Conservation (phyloP, 768 basidiomycete genomes). For the Neoboletus brunneissimus region DNA sequence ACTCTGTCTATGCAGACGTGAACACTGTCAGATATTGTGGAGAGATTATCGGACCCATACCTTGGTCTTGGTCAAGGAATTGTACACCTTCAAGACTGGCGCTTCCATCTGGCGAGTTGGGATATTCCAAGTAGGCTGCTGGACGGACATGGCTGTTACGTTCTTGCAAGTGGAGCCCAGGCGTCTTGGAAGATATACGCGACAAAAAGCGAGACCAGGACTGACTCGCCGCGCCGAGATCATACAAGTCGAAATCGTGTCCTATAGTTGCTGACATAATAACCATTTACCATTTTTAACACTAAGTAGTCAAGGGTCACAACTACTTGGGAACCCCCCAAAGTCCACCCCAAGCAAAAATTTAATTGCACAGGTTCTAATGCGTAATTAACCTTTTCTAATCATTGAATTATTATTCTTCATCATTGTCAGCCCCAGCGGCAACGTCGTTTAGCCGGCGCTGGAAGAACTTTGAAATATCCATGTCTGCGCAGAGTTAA, state of each 20-base stretch:
- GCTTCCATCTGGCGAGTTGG: slow-evolving; percentile 40
- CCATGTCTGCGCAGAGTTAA: background rate
- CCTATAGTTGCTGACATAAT: slow-evolving; percentile 24
- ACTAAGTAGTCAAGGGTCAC: background rate
- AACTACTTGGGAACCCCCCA: background rate
- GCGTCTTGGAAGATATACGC: slow-evolving; percentile 3
- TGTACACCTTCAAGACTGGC: slow-evolving; percentile 72
- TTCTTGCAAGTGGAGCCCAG: slow-evolving; percentile 3
- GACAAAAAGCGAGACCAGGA: slow-evolving; percentile 7
- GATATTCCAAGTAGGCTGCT: slow-evolving; percentile 54
- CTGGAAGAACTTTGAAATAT: background rate
- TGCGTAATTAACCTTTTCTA: slow-evolving; percentile 1
- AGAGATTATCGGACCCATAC: slow-evolving; percentile 41
- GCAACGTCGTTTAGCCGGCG: background rate
- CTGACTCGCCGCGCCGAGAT: slow-evolving; percentile 22
- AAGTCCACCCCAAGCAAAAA: slow-evolving; percentile 3
- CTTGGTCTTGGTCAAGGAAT: slow-evolving; percentile 90
- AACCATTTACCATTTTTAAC: background rate
- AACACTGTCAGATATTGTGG: slow-evolving; percentile 4
- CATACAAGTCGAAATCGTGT: slow-evolving; percentile 16
- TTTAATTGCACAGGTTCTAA: background rate
- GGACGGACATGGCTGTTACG: slow-evolving; percentile 45
- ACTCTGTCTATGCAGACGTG: slow-evolving; percentile 58
- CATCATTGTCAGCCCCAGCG: background rate
- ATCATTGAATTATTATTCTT: background rate